A percentile compares a stretch with the other conserved stretches of the same genome.
Evolutionary conservation across 495 filamentous ascomycete genomes (phyloP).

Genomic region (Aspergillus asperescens): DNA sequence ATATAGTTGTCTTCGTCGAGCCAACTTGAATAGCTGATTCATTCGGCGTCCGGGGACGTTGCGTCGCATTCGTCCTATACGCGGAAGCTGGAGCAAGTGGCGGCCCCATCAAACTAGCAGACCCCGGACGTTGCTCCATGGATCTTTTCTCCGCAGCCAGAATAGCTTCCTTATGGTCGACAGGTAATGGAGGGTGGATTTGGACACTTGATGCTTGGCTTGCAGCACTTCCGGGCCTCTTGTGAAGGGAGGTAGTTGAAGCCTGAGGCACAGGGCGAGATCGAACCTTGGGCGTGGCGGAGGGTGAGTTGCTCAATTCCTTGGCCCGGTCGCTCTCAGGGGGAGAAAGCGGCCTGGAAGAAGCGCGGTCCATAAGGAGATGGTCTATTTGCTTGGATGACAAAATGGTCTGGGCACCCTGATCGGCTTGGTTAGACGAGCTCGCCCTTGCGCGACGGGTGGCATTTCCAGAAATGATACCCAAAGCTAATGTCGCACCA

Average conservation of each 20-base stretch:
- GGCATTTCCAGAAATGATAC: slow-evolving; percentile 43
- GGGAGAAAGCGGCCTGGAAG: slow-evolving; percentile 30
- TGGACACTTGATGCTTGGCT: slow-evolving; percentile 49
- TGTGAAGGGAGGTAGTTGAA: slow-evolving; percentile 32
- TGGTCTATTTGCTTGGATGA: slow-evolving; percentile 68
- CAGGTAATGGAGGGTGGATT: slow-evolving; percentile 68
- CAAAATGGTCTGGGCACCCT: slow-evolving; percentile 67
- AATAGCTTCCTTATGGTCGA: slow-evolving; percentile 78
- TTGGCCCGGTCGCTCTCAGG: slow-evolving; percentile 30
- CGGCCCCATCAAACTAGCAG: slow-evolving; percentile 70
- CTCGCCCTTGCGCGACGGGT: slow-evolving; percentile 25
- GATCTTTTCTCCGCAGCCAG: slow-evolving; percentile 64
- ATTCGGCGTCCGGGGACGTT: slow-evolving; percentile 68
- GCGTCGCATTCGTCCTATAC: slow-evolving; percentile 46
- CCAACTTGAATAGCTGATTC: slow-evolving; percentile 43
- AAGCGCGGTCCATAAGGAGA: slow-evolving; percentile 48
- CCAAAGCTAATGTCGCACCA: slow-evolving; percentile 39
- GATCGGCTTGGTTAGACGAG: slow-evolving; percentile 52
- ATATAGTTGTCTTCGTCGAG: slow-evolving; percentile 52
- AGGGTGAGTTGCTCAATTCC: slow-evolving; percentile 32
- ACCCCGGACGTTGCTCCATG: slow-evolving; percentile 39
- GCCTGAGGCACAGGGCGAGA: slow-evolving; percentile 34
- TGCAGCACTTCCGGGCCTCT: slow-evolving; percentile 63
- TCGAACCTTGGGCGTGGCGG: slow-evolving; percentile 36
- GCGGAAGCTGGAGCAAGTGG: slow-evolving; percentile 79